Evolutionary conservation across 164 flowering plant species (phyloP), one percentile per base, ranked within the genome.

Genomic region (Platanus orientalis): DNA sequence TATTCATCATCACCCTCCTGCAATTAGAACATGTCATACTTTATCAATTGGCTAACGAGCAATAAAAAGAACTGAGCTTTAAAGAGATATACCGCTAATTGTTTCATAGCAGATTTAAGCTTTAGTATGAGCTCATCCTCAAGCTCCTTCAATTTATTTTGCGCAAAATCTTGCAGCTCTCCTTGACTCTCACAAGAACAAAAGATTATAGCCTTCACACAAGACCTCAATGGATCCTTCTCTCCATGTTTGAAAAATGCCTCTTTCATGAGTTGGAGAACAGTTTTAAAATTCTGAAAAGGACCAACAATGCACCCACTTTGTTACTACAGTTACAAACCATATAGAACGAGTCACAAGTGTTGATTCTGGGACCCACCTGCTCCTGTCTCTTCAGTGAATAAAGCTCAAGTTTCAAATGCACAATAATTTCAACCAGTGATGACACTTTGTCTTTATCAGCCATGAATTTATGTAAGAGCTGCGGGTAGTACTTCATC

Each of bases 221-320:
- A 92, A 28, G 97, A 85, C 72, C 97, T 79, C 69, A 95, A 63
- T 39, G 88, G 80, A 51, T 88, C 96, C 78, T 85, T 92, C 66
- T 90, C 99, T 36, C 97, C 92, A 73, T 95, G 99, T 68, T 90
- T 95, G 54, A 92, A 95, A 71, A 88, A 92, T 54, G 96, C 90
- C 63, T 88, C 97, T 79, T 83, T 90, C 48, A 88, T 76, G 32
- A 88, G 86, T 70, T 82, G 85, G 64, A 95, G 86, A 62, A 74
- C 78, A 52, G 79, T 70, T 78, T 83, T 85, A 60, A 90, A 92
- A 70, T 76, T 86, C 99, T 95, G 84, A 50, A 71, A n/a, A n/a
- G 75, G 14, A 42, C 49, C 40, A 69, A 77, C 12, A 70, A 63
- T 61, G 39, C n/a, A 68, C 2, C 24, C 29, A 16, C 44, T n/a